Percentiles rank a stretch among this genome's conserved stretches.
Conservation (phyloP, 192 early-diverging fungal genomes). For the Rhizophagus prolifer region DNA sequence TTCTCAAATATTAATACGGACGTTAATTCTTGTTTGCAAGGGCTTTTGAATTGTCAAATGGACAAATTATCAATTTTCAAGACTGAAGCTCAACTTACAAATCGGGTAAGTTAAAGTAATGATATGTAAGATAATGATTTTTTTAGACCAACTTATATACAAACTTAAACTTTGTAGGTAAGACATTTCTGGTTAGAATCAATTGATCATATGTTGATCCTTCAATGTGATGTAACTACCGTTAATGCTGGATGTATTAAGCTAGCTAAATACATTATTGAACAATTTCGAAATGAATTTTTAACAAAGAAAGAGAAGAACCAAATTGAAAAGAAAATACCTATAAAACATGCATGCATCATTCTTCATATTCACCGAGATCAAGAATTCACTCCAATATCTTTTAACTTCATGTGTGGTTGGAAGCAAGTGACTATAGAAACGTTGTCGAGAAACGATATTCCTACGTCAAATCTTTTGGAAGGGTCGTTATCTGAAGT, state of each 20-base stretch:
- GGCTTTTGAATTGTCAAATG: neutral
- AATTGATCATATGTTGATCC: neutral
- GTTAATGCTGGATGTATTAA: constrained; percentile 23
- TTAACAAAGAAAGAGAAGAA: neutral
- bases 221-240: constrained; percentile 19
- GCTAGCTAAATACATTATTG: constrained; percentile 23
- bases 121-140: neutral
- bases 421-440: constrained; percentile 30
- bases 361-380: constrained; percentile 28
- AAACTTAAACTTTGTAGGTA: neutral
- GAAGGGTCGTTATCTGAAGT: constrained; percentile 1
- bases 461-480: constrained; percentile 15
- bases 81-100: constrained; percentile 8
- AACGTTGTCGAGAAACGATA: constrained; percentile 13
- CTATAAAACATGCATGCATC: constrained; percentile 11
- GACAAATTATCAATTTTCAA: constrained; percentile 24
- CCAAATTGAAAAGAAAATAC: too few species aligned
- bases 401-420: constrained; percentile 25
- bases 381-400: neutral
- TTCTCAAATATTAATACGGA: constrained; percentile 27
- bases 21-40: neutral
- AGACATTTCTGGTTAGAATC: constrained; percentile 26
- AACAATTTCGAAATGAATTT: constrained; percentile 8
- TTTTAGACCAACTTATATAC: neutral
- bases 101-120: neutral